Base-by-base conservation (phyloP, 805 yeast genomes). In the Teunomyces gatunensis region DNA sequence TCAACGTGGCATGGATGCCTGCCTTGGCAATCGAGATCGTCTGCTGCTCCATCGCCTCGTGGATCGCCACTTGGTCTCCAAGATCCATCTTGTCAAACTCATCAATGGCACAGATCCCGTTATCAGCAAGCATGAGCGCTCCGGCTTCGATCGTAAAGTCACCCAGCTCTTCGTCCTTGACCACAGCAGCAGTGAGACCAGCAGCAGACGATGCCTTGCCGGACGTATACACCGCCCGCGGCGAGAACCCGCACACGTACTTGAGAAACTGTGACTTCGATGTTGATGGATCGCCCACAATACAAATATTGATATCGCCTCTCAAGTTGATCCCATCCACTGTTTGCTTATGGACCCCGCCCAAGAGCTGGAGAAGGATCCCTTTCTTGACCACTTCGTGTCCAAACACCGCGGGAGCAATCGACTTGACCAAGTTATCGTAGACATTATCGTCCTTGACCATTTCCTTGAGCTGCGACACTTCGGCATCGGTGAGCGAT, bases 21-120 rank as follows among this genome's bases (percentile, higher is more conserved):
- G 99, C 99, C 66, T 94, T 94, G 9, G 99, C 97, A 60, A 94
- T 94, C 12, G 97, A 91, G 55, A 94, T 94, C 0, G 99, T 94
- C 68, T 94, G 99, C 71, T 94, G 99, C 77, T 94, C 99, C 99
- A 94, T 94, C 20, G 98, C 99, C 73, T 94, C 99, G 71, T 94
- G 99, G 72, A 94, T 92, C 3, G 98, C 98, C 47, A 94, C 98
- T 70, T 94, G 98, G 69, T 94, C 98, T 1, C 84, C 69, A 37
- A 91, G 68, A 67, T 92, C 97, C 99, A 94, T 94, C 73, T 94
- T 94, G 65, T 94, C 99, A 59, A 94, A 94, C 72, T 94, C 99
- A 67, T 94, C 99, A 67, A 94, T 94, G 59, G 97, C 95, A 78
- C 99, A 94, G 51, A 94, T 88, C 52, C 99, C 99, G 63, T 92